These are phyloP conservation scores for Davidsoniella virescens DNA, from an alignment of 2,329 filamentous ascomycete genomes.

Conservation along the genomic window DNA sequence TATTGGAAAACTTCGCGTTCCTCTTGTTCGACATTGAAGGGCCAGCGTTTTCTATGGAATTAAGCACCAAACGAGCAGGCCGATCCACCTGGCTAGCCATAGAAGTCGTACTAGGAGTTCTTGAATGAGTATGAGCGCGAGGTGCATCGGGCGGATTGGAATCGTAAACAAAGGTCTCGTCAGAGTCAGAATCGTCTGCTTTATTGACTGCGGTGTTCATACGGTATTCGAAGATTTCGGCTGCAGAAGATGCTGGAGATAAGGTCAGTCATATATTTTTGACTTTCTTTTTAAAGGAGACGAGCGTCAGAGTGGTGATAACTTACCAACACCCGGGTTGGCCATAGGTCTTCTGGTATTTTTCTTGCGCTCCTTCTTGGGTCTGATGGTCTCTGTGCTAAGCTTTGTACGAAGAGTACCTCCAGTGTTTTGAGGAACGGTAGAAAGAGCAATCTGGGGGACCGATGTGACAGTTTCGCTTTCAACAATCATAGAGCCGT, in stretches of 20 bases:
- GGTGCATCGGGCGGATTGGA: slow-evolving; percentile 70
- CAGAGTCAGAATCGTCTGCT: slow-evolving; percentile 89
- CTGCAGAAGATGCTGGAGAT: slow-evolving; percentile 66
- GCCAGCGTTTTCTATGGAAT: slow-evolving; percentile 43
- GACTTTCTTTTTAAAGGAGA: neutral
- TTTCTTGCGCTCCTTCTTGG: slow-evolving; percentile 85
- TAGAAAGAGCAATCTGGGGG: slow-evolving; percentile 63
- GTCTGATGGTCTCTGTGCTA: slow-evolving; percentile 89
- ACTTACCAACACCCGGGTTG: slow-evolving; percentile 57
- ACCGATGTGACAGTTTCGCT: slow-evolving; percentile 90
- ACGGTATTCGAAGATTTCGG: slow-evolving; percentile 94
- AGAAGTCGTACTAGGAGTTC: slow-evolving; percentile 87
- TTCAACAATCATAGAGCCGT: slow-evolving; percentile 93
- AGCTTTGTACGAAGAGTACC: slow-evolving; percentile 71
- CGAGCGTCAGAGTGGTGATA: neutral
- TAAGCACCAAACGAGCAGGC: slow-evolving; percentile 43
- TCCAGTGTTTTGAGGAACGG: slow-evolving; percentile 26
- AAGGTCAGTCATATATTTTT: slow-evolving; percentile 18
- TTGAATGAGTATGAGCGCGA: slow-evolving; percentile 80
- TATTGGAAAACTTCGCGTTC: slow-evolving; percentile 91
- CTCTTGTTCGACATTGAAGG: slow-evolving; percentile 43
- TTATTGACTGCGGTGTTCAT: slow-evolving; percentile 93
- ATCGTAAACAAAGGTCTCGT: slow-evolving; percentile 98
- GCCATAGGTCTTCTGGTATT: slow-evolving; percentile 59
- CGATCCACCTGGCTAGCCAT: slow-evolving; percentile 53